Conservation (phyloP, 768 basidiomycete species). For the Polyporus arcularius region DNA sequence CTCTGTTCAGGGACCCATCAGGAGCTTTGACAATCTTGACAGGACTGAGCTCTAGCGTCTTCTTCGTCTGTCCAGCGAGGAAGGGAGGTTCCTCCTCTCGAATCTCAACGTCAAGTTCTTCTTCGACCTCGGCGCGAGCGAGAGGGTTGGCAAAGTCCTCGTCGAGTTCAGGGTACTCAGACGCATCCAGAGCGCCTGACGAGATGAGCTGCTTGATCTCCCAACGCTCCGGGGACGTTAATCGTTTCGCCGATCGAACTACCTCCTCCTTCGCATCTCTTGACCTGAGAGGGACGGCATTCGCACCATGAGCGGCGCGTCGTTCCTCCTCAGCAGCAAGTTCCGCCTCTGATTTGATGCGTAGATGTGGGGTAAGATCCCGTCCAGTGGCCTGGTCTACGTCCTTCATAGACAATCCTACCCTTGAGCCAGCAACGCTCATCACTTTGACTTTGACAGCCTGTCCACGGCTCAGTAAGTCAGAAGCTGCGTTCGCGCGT, state of each 20-base stretch:
- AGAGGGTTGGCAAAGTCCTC: constrained; percentile 79
- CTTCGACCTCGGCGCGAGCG: constrained; percentile 85
- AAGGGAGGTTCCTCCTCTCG: constrained; percentile 97
- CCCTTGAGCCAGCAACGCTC: constrained; percentile 79
- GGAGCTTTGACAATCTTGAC: constrained; percentile 99
- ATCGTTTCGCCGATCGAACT: constrained; percentile 79
- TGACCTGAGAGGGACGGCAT: constrained; percentile 76
- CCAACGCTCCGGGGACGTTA: constrained; percentile 97
- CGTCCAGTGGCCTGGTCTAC: constrained; percentile 89
- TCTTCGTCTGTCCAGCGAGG: constrained; percentile 94
- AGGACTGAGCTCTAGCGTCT: constrained; percentile 92
- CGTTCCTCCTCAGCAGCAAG: constrained; percentile 75
- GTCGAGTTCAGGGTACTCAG: constrained; percentile 92
- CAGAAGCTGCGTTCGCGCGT: constrained; percentile 84
- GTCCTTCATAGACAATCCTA: constrained; percentile 96
- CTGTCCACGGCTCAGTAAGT: constrained; percentile 84
- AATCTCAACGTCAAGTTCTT: constrained; percentile 96
- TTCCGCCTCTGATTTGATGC: constrained; percentile 93
- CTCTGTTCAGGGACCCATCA: constrained; percentile 94
- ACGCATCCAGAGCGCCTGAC: constrained; percentile 87
- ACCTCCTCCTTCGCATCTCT: constrained; percentile 46
- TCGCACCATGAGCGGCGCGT: constrained; percentile 73
- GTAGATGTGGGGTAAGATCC: constrained; percentile 92
- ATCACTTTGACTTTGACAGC: constrained; percentile 95
- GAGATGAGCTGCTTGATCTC: constrained; percentile 99